These are phyloP conservation scores for Skeletonema marinoi DNA, from an alignment of 108 stramenopile genomes.

Conservation along the genomic window DNA sequence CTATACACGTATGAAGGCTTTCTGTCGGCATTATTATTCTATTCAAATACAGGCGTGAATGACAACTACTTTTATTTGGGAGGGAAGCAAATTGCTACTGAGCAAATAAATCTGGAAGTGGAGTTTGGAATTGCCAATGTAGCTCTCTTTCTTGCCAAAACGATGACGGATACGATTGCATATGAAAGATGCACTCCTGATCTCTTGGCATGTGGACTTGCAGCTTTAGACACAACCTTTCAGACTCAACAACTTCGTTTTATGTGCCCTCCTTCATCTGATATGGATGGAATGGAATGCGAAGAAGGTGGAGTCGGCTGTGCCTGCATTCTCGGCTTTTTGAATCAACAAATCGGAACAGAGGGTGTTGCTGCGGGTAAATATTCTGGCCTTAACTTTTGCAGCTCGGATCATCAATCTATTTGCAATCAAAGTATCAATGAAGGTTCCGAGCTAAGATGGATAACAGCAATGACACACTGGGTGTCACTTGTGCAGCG, in stretches of 20 bases:
- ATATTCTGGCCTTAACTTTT: constrained; percentile 5
- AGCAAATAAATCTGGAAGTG: background rate
- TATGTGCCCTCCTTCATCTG: constrained; percentile 12
- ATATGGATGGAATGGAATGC: constrained; percentile 17
- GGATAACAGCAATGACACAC: constrained; percentile 15
- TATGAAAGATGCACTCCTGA: constrained; percentile 17
- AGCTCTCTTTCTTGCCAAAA: constrained; percentile 20
- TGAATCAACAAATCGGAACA: constrained; percentile 10
- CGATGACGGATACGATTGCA: constrained; percentile 17
- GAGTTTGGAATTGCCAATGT: constrained; percentile 21
- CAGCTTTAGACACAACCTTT: constrained; percentile 16
- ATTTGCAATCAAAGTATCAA: constrained; percentile 5
- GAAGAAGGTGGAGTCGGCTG: constrained; percentile 11
- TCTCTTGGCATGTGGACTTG: constrained; percentile 21
- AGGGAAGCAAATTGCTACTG: background rate
- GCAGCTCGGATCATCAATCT: constrained; percentile 6
- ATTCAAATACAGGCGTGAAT: constrained; percentile 3
- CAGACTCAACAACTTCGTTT: background rate
- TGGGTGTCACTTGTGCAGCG: constrained; percentile 20
- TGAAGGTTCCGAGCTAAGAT: constrained; percentile 20
- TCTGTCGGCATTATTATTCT: constrained; percentile 3
- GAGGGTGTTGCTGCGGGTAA: background rate
- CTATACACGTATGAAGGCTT: constrained; percentile 22
- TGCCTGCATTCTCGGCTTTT: constrained; percentile 15
- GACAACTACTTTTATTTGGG: constrained; percentile 17